A percentile compares a stretch with the other conserved stretches of the same genome.
These are phyloP conservation scores for Candida piceae DNA, from an alignment of 805 yeast genomes.

Conservation along the genomic window DNA sequence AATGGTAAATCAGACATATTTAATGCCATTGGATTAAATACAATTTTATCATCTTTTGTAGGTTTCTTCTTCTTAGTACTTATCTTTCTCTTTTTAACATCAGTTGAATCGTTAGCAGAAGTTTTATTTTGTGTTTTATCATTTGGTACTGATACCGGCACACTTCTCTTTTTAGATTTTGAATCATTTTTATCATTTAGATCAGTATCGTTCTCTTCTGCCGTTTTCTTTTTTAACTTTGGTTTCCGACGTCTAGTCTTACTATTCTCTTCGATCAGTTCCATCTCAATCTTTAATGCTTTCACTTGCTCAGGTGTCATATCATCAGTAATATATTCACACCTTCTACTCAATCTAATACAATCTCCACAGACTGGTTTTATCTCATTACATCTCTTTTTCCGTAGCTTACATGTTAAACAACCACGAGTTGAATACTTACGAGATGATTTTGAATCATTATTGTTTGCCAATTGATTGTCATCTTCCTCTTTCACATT, in stretches of 20 bases:
- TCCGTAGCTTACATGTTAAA: constrained; percentile 61
- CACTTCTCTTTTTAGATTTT: no score
- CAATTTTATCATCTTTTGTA: no score
- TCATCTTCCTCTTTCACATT: neutral
- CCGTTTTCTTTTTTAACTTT: constrained; percentile 5
- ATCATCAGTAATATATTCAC: constrained; percentile 42
- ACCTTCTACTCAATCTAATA: constrained; percentile 37
- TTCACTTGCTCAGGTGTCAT: constrained; percentile 39
- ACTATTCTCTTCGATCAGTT: constrained; percentile 33
- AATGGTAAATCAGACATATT: no score
- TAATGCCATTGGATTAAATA: neutral
- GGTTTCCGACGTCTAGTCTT: constrained; percentile 39
- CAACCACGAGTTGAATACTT: constrained; percentile 57
- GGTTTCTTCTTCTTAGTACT: no score
- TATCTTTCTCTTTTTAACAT: no score
- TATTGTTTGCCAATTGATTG: neutral
- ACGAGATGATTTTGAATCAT: constrained; percentile 1
- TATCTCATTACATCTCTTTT: constrained; percentile 51
- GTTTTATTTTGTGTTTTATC: no score
- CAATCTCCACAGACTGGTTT: constrained; percentile 51
- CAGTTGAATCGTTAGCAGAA: no score
- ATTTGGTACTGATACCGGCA: no score
- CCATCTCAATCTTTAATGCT: constrained; percentile 33
- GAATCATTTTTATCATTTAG: no score
- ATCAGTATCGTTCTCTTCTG: neutral